A percentile compares a stretch with the other conserved stretches of the same genome.
Evolutionary conservation across 2,329 filamentous ascomycete genomes (phyloP).

Genomic region (Cordyceps tenuipes): DNA sequence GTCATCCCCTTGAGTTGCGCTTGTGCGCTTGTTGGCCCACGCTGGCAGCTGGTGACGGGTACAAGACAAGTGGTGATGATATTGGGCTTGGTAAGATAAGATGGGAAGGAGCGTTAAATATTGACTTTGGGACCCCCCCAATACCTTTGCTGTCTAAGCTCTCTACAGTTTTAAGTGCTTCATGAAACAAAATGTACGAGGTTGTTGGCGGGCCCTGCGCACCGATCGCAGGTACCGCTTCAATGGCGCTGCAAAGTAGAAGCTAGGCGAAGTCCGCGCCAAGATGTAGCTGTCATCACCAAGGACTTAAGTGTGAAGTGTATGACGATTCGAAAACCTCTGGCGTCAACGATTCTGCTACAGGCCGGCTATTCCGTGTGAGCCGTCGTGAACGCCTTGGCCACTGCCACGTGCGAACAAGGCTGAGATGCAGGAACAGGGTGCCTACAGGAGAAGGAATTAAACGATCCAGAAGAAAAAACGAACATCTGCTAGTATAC

Average conservation of each 20-base stretch:
- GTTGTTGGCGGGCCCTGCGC: neutral
- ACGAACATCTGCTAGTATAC: too few relatives aligned
- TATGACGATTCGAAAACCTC: neutral
- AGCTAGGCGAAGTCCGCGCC: neutral
- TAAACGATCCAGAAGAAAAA: too few relatives aligned
- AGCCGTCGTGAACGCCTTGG: neutral
- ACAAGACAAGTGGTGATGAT: neutral
- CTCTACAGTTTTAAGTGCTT: neutral
- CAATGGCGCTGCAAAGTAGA: neutral
- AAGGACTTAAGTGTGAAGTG: neutral
- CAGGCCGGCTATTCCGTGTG: neutral
- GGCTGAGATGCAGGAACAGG: neutral
- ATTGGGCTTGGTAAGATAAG: neutral
- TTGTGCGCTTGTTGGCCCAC: too few relatives aligned
- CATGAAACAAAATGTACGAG: neutral
- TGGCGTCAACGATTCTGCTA: neutral
- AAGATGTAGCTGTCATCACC: neutral
- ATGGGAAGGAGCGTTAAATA: neutral
- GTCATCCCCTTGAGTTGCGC: too few relatives aligned
- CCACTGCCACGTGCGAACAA: constrained; percentile 2
- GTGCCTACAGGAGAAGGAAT: neutral
- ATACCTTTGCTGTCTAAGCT: too few relatives aligned
- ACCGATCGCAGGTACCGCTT: neutral
- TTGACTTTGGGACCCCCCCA: neutral
- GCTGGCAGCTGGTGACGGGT: neutral